Conservation (phyloP, 768 basidiomycete species). For the Tulasnella sp. region DNA sequence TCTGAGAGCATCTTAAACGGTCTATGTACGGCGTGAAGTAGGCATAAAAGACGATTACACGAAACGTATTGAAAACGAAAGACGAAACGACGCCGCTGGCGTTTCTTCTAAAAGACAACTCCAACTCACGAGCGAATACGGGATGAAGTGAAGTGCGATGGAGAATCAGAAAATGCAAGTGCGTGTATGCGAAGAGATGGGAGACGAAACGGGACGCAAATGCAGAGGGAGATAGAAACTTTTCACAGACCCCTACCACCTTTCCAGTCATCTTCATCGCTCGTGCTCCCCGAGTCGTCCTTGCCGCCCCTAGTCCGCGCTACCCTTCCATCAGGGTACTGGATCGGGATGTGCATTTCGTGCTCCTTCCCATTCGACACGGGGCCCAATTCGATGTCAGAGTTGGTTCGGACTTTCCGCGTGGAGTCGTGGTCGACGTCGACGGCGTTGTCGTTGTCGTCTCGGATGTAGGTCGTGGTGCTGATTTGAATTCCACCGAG, state of each 20-base stretch:
- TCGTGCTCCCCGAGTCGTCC: not conserved
- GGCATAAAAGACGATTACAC: not conserved
- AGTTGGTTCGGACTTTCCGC: not conserved
- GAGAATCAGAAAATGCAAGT: not conserved
- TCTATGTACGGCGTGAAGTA: slow-evolving; percentile 2
- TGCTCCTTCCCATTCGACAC: not conserved
- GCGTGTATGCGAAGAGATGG: not conserved
- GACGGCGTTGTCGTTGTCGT: slow-evolving; percentile 14
- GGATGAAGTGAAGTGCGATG: not conserved
- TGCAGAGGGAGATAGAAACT: not conserved
- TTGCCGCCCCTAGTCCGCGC: not conserved
- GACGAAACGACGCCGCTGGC: not conserved
- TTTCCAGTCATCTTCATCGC: slow-evolving; percentile 5
- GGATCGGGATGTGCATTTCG: slow-evolving; percentile 9
- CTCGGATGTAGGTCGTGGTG: slow-evolving; percentile 30
- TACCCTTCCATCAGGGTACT: not conserved
- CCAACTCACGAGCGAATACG: not conserved
- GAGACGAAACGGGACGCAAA: not conserved
- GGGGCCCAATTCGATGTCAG: slow-evolving; percentile 22
- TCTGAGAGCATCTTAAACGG: not conserved
- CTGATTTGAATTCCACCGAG: slow-evolving; percentile 12
- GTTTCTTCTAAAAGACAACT: not conserved
- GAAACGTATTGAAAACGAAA: not conserved
- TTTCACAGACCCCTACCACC: not conserved
- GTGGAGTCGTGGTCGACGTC: not conserved